Evolutionary conservation across 176 grass and related monocot species (phyloP), one percentile per base, ranked within the genome.

Genomic region (Oryza meyeriana): DNA sequence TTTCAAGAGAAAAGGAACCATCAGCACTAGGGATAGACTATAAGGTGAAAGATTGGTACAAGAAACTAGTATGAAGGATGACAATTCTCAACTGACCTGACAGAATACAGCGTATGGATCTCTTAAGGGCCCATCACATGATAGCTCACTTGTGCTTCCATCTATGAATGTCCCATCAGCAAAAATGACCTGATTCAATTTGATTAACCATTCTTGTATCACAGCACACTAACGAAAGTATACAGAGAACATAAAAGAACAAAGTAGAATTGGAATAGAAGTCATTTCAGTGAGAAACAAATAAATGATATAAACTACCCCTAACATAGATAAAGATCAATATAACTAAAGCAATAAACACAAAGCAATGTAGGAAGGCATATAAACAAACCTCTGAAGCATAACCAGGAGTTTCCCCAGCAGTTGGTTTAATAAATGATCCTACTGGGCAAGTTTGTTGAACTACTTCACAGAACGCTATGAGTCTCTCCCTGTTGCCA

Each of bases 91-190:
- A 27, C 83, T 71, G 10, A 95, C 96, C 89, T 99, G 96, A 83
- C 96, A 99, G 74, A 99, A 95, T 30, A 99, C 93, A 31, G 90
- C 87, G 41, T 90, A 99, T 79, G 96, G 96, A 80, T 95, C 87
- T 84, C 96, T 95, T 24, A 98, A 91, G 33, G 95, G 95, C 16
- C 92, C 96, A 88, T 95, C 93, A 83, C 93, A 99, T 5, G 96
- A 99, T 26, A 99, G 72, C 78, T 99, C 93, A 32, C 96, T 95
- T 71, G 93, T 94, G 74, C 96, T 99, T 84, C 93, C 96, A 81
- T 99, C 96, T 26, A 99, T 79, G 85, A 98, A 98, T 57, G 93
- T 95, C 47, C 93, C 93, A 18, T 98, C 95, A 20, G 95, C 90
- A 69, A 98, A 98, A 75, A 98, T 98, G 3, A 98, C 92, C 95